Percentiles rank a stretch among this genome's conserved stretches.
Evolutionary conservation across 805 yeast genomes (phyloP).

Genomic region (Suhomyces vadensis): DNA sequence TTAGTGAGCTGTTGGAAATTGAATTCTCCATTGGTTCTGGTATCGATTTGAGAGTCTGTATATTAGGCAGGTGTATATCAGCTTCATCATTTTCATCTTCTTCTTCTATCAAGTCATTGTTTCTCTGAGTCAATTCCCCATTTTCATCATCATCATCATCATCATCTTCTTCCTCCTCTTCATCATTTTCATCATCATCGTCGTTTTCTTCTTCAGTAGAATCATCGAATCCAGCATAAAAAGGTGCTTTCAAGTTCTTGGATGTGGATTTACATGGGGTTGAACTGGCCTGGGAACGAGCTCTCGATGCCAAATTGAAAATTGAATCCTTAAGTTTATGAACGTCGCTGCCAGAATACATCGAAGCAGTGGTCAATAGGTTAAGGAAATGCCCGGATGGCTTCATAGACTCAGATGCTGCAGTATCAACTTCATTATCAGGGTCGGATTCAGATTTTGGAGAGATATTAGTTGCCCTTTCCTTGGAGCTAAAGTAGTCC

Average conservation of each 20-base stretch:
- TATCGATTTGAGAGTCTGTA: background rate
- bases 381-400: slow-evolving; percentile 29
- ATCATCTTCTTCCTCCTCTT: background rate
- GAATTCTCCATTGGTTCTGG: background rate
- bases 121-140: background rate
- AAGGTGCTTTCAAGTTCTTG: background rate
- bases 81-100: background rate
- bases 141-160: background rate
- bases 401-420: slow-evolving; percentile 23
- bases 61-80: background rate
- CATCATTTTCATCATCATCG: background rate
- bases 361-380: slow-evolving; percentile 31
- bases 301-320: background rate
- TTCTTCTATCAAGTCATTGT: background rate
- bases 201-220: background rate
- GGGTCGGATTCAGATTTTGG: background rate
- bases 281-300: background rate
- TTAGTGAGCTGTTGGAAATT: background rate
- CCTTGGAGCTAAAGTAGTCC: slow-evolving; percentile 4
- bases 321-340: slow-evolving; percentile 4
- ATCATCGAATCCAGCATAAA: slow-evolving; percentile 6
- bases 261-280: background rate
- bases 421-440: slow-evolving; percentile 32
- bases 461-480: background rate
- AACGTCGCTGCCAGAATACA: slow-evolving; percentile 24